Evolutionary conservation across 768 basidiomycete species (phyloP), one percentile per base, ranked within the genome.

Genomic region (Pleurotus tuoliensis): DNA sequence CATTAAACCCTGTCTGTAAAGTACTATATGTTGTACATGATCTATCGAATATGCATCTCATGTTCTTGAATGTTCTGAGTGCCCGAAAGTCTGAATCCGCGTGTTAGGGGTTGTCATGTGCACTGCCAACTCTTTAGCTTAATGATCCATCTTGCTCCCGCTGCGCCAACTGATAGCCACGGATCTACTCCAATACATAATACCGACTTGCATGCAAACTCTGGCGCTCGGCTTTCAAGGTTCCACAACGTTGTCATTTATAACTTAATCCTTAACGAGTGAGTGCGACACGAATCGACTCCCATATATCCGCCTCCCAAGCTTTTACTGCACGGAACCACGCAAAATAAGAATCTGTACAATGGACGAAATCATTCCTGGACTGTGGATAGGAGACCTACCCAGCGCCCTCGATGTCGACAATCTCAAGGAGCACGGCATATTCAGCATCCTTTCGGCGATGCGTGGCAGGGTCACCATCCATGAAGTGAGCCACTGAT

Each of bases 311-410:
- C 7, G 8, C 8, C 30, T 2, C 30, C 30, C 8, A 25, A 4
- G 30, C 30, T 9, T 12, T 34, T 34, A 34, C 30, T 34, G 30
- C 30, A 11, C 30, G 30, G 7, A 34, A 34, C 30, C 11, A 3
- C 4, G n/a, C 30, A 34, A 8, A 34, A 34, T 9, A 9, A 9
- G 8, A 44, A 16, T 44, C 41, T 50, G n/a, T 5, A 41, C 24
- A 18, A 90, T 95, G 87, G 83, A 95, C 72, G 82, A 94, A 71
- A 77, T 96, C 34, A 77, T 90, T 13, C 83, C 83, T 27, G 82
- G 85, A 4, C 71, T 97, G 1, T 96, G 93, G 94, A 81, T 97
- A 20, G 93, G 94, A 6, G 83, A 92, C 72, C 70, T 94, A 5
- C 72, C 75, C 5, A 90, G 87, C 61, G 90, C 92, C 0, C 75